These are phyloP conservation scores for Coriolopsis trogii DNA, from an alignment of 1,284 basidiomycete genomes.

Conservation along the genomic window DNA sequence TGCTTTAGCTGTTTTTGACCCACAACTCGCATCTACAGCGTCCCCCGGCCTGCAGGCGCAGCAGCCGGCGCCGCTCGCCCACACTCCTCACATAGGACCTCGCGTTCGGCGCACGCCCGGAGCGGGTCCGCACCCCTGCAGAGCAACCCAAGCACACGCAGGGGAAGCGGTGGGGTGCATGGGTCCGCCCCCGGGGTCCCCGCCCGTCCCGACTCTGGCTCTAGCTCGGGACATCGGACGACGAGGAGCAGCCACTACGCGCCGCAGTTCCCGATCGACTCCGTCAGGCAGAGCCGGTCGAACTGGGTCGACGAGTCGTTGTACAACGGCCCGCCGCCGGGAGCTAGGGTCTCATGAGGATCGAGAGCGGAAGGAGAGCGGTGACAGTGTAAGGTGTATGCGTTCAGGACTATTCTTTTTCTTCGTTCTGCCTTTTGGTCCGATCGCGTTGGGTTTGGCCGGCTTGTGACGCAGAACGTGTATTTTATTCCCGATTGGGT, in stretches of 20 bases:
- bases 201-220: background rate
- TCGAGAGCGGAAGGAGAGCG: too few relatives aligned
- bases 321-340: conserved; percentile 42
- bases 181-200: background rate
- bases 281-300: conserved; percentile 29
- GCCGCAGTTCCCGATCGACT: conserved; percentile 18
- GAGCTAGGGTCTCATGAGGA: too few relatives aligned
- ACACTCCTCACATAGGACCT: background rate
- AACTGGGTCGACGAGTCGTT: conserved; percentile 49
- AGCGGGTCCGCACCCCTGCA: background rate
- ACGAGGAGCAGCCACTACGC: conserved; percentile 20
- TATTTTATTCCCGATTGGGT: too few relatives aligned
- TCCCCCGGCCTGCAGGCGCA: conserved; percentile 2
- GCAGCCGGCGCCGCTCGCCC: background rate
- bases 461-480: too few relatives aligned
- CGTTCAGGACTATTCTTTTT: too few relatives aligned
- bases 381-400: too few relatives aligned
- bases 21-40: background rate
- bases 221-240: background rate
- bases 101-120: conserved; percentile 2
- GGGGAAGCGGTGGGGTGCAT: conserved; percentile 1
- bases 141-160: background rate
- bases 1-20: too few relatives aligned
- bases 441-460: too few relatives aligned
- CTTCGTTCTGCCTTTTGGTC: too few relatives aligned